These are phyloP conservation scores for Leishmania amazonensis DNA, from an alignment of 208 protist species.

Conservation along the genomic window DNA sequence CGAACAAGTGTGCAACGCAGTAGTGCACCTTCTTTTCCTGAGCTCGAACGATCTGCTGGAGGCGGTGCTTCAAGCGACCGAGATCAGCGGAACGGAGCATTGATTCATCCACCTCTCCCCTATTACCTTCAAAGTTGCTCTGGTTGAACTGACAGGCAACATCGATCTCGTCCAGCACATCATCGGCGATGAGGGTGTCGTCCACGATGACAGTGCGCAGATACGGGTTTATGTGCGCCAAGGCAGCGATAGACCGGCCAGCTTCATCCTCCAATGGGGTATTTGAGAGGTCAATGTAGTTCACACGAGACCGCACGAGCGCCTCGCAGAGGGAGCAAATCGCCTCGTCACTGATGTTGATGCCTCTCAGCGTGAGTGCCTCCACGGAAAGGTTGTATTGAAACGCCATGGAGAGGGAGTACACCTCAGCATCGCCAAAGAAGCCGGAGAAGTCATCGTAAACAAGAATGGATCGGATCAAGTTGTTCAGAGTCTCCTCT, in stretches of 20 bases:
- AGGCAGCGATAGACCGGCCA: constrained; percentile 73
- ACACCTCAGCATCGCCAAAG: constrained; percentile 82
- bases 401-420: constrained; percentile 74
- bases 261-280: constrained; percentile 85
- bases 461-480: constrained; percentile 76
- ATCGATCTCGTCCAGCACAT: constrained; percentile 90
- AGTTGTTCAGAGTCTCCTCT: constrained; percentile 89
- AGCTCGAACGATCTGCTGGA: constrained; percentile 65
- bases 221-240: constrained; percentile 84
- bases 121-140: constrained; percentile 83
- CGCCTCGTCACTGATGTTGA: constrained; percentile 84
- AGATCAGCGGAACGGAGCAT: constrained; percentile 51
- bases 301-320: constrained; percentile 75
- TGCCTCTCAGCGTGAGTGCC: constrained; percentile 80
- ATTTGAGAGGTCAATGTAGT: constrained; percentile 87
- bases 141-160: constrained; percentile 91
- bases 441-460: constrained; percentile 74
- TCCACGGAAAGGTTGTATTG: constrained; percentile 89
- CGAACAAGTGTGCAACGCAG: constrained; percentile 78
- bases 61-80: constrained; percentile 64
- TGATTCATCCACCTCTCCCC: constrained; percentile 47
- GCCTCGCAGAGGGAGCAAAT: constrained; percentile 79
- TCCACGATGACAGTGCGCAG: constrained; percentile 86
- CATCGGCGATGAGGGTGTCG: constrained; percentile 85
- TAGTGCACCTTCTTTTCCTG: constrained; percentile 56